Percentiles rank a stretch among this genome's conserved stretches.
These are phyloP conservation scores for Peniophora sp. DNA, from an alignment of 1,284 basidiomycete genomes.

Conservation along the genomic window DNA sequence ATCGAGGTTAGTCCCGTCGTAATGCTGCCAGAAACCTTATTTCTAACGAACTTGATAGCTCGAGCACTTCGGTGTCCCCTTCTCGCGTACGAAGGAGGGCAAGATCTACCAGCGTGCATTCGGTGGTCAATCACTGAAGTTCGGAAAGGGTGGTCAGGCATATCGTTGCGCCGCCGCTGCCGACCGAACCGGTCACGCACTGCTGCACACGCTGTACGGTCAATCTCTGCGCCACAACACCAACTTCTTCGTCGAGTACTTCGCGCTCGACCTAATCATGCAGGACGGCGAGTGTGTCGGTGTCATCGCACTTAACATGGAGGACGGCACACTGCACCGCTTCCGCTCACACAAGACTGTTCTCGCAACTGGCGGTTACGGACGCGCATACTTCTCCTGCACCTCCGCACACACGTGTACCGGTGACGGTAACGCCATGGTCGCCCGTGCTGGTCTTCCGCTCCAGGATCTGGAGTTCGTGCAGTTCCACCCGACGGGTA, in stretches of 20 bases:
- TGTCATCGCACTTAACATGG: slow-evolving; percentile 98
- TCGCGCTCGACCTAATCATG: slow-evolving; percentile 98
- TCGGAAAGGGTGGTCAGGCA: slow-evolving; percentile 97
- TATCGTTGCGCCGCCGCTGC: slow-evolving; percentile 99
- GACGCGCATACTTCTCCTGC: slow-evolving; percentile 98
- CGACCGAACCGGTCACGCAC: slow-evolving; percentile 97
- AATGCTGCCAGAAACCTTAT: too few species aligned
- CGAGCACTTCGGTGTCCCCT: slow-evolving; percentile 98
- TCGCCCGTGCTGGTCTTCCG: slow-evolving; percentile 92
- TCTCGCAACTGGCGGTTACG: slow-evolving; percentile 97
- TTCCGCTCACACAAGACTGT: slow-evolving; percentile 99
- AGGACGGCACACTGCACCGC: slow-evolving; percentile 97
- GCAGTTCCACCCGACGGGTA: slow-evolving; percentile 99
- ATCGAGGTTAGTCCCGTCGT: slow-evolving; percentile 61
- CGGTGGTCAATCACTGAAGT: slow-evolving; percentile 97
- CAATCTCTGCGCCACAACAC: slow-evolving; percentile 99
- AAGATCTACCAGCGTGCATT: slow-evolving; percentile 99
- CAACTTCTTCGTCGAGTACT: slow-evolving; percentile 99
- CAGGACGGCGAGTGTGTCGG: slow-evolving; percentile 98
- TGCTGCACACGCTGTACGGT: slow-evolving; percentile 97
- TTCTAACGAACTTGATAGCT: slow-evolving; percentile 49
- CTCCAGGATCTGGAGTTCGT: slow-evolving; percentile 98
- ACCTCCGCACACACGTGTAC: slow-evolving; percentile 99
- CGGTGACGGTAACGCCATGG: slow-evolving; percentile 99
- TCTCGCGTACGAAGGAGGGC: slow-evolving; percentile 97